phyloP scores from a whole-genome alignment of 2,329 filamentous ascomycete genomes.

The Clonostachys solani region DNA sequence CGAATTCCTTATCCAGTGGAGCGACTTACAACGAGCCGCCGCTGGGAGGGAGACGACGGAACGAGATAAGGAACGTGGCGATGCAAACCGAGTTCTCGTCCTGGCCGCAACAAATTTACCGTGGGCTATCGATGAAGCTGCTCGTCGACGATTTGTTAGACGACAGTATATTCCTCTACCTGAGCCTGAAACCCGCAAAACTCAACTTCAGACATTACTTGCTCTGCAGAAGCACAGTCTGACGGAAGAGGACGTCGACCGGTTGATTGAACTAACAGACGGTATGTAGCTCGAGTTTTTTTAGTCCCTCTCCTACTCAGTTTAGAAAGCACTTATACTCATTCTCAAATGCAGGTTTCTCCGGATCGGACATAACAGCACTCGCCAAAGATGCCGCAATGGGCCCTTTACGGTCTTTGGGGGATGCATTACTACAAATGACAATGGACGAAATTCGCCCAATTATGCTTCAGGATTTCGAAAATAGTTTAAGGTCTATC shows the following conservation, averaged over 20 bases:
- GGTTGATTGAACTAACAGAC: slow-evolving; percentile 76
- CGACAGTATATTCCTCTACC: slow-evolving; percentile 95
- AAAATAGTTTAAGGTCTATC: slow-evolving; percentile 78
- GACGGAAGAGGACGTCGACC: slow-evolving; percentile 64
- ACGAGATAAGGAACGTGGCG: slow-evolving; percentile 67
- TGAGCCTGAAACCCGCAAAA: slow-evolving; percentile 74
- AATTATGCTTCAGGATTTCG: slow-evolving; percentile 79
- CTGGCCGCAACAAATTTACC: slow-evolving; percentile 93
- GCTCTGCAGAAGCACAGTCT: slow-evolving; percentile 85
- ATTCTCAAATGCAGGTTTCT: slow-evolving; percentile 65
- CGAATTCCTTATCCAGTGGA: slow-evolving; percentile 97
- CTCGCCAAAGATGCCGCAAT: slow-evolving; percentile 97
- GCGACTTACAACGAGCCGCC: slow-evolving; percentile 85
- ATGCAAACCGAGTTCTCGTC: slow-evolving; percentile 85
- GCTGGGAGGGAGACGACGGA: slow-evolving; percentile 72
- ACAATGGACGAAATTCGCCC: slow-evolving; percentile 91
- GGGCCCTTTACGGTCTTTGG: slow-evolving; percentile 86
- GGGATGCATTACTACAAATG: slow-evolving; percentile 85
- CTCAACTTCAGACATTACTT: slow-evolving; percentile 75
- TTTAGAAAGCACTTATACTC: neutral
- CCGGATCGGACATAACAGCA: slow-evolving; percentile 93
- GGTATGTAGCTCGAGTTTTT: slow-evolving; percentile 45
- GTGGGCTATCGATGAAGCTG: slow-evolving; percentile 97
- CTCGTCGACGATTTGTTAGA: slow-evolving; percentile 82
- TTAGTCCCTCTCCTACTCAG: neutral